Evolutionary conservation across 1,284 basidiomycete species (phyloP), one percentile per base, ranked within the genome.

Genomic region (Tylopilus orsonianus): DNA sequence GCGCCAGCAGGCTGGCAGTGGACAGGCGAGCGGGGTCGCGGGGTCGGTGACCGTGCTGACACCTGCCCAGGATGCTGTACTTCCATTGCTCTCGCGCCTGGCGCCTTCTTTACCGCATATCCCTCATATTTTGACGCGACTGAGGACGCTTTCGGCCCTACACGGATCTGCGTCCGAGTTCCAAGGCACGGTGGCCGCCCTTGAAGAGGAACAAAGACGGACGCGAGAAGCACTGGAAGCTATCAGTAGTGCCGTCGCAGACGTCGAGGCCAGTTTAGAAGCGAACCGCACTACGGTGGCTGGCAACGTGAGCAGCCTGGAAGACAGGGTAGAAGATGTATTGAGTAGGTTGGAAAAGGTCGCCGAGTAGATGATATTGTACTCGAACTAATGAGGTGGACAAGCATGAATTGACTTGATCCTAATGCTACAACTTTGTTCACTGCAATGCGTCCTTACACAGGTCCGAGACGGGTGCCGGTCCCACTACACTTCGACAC

Each of bases 81-180:
- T 93, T n/a, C 81, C 86, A 0, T 70, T 97, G 24, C 75, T 97
- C 2, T 81, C 85, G 9, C 85, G 94, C 1, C 78, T 99, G 0
- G 87, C 89, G 16, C 93, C 94, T 0, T 79, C 92, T 0, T 74
- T 98, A 0, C 93, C 96, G 0, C 86, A 97, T 49, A 84, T 97
- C 9, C 92, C 94, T 0, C 89, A 93, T 49, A 85, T 99, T n/a
- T 79, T 99, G 18, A 83, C 84, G 1, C 85, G 96, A 4, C 72
- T 99, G 24, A 82, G 89, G 40, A 93, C 93, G 9, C 76, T 99
- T 8, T 84, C 90, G 2, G 68, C 83, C 0, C 69, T 99, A 50
- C 96, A 99, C 64, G 77, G 87, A 0, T 85, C 88, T 37, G 91
- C 95, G 0, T 77, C 85, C 0, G 79, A 85, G 14, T 93, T 97